Conservation (phyloP, 352 stramenopile species). For the Globisporangium viniferum region DNA sequence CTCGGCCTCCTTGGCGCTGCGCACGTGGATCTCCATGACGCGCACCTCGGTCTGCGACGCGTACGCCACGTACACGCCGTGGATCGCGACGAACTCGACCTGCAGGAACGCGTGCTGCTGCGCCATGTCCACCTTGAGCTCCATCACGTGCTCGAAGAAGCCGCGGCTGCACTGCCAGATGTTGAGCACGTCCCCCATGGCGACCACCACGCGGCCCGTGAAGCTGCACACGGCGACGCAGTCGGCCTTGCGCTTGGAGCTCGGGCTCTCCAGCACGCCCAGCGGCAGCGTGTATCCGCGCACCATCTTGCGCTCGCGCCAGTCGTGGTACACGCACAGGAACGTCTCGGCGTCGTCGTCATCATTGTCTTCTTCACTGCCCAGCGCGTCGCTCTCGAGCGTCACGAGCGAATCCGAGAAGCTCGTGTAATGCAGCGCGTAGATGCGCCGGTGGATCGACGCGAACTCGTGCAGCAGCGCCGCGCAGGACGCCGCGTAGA, state of each 20-base stretch:
- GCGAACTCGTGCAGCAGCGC: slow-evolving; percentile 80
- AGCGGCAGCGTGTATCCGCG: slow-evolving; percentile 82
- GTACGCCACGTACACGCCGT: slow-evolving; percentile 73
- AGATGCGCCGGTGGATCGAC: slow-evolving; percentile 66
- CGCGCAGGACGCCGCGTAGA: slow-evolving; percentile 75
- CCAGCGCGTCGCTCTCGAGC: slow-evolving; percentile 54
- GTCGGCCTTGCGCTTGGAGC: slow-evolving; percentile 52
- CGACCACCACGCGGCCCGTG: slow-evolving; percentile 72
- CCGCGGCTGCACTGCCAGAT: slow-evolving; percentile 83
- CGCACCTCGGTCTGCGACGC: slow-evolving; percentile 74
- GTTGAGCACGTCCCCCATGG: slow-evolving; percentile 74
- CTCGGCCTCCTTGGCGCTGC: slow-evolving; percentile 35
- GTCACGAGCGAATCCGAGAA: slow-evolving; percentile 86
- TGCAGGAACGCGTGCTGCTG: slow-evolving; percentile 68
- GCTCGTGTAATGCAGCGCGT: slow-evolving; percentile 79
- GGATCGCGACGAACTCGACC: slow-evolving; percentile 78
- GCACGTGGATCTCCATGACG: slow-evolving; percentile 81
- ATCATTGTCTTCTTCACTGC: slow-evolving; percentile 12
- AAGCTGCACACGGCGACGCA: slow-evolving; percentile 82
- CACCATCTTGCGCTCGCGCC: slow-evolving; percentile 75
- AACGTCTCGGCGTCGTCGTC: slow-evolving; percentile 69
- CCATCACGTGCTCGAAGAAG: slow-evolving; percentile 89
- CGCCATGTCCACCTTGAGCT: slow-evolving; percentile 79
- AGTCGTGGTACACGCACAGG: slow-evolving; percentile 87
- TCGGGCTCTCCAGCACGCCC: slow-evolving; percentile 57